Base-by-base conservation (phyloP, 805 yeast genomes). In the Hanseniaspora occidentalis region DNA sequence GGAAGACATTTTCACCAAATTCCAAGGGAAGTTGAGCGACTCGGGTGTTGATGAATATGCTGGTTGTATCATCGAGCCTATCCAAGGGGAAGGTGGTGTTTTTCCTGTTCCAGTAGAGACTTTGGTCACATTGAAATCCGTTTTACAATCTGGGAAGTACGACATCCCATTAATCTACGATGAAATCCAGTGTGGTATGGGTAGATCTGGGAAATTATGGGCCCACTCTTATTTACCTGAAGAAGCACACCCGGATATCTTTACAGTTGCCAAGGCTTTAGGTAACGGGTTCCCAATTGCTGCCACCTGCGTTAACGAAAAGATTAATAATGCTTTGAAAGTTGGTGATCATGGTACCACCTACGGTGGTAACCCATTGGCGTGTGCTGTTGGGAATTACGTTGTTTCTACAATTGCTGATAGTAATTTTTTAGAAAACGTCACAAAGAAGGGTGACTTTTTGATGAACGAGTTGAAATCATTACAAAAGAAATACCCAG, bases 341-440 rank as follows among this genome's bases (percentile, higher is more conserved):
- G 89, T 84, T 18, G 98, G 98, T 43, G 98, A 92, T 56, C 98
- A 89, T 57, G 98, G 98, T 42, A 89, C 97, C 2, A 89, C 98
- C 0, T 89, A 81, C 56, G 97, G 98, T 47, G 98, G 98, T 42
- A 92, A 92, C 60, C 97, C 97, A 41, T 66, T 92, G 47, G 97
- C 86, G 4, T 70, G 89, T 26, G 75, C 88, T 46, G 73, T 92
- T 38, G 95, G 86, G 4, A 65, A 70, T 34, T 78, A 81, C 53
- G 95, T 92, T 11, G 62, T 92, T 19, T 77, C 71, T 40, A 71
- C 75, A 50, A 70, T 92, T 35, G 69, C 85, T 11, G 62, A 79
- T 37, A 60, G 67, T 3, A 70, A 65, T 16, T 79, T 92, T 48
- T 67, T 84, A 50, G 54, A 61, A 6, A 59, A 67, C 9, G 96